phyloP scores from a whole-genome alignment of 768 basidiomycete species.

The Pleurotus eryngii region DNA sequence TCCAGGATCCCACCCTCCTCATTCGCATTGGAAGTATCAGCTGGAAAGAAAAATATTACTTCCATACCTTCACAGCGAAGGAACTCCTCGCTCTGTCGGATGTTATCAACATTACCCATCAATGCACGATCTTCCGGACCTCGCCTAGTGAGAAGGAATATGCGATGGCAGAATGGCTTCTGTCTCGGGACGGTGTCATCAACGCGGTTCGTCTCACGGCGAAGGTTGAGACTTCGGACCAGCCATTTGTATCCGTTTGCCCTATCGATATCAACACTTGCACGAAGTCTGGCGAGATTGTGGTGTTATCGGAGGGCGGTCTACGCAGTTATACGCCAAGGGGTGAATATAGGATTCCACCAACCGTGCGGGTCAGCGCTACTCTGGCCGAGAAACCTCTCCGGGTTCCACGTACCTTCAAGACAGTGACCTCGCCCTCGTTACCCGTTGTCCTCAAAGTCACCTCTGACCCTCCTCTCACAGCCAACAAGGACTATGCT shows the following conservation, averaged over 20 bases:
- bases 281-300: constrained; percentile 30
- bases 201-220: constrained; percentile 32
- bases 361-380: constrained; percentile 28
- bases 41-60: constrained; percentile 32
- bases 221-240: constrained; percentile 31
- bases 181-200: constrained; percentile 32
- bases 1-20: constrained; percentile 33
- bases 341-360: constrained; percentile 29
- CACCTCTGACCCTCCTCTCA: constrained; percentile 32
- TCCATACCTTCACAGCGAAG: constrained; percentile 34
- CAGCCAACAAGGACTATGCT: constrained; percentile 28
- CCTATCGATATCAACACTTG: constrained; percentile 34
- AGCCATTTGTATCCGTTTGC: constrained; percentile 32
- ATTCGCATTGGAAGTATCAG: constrained; percentile 33
- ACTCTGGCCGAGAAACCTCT: constrained; percentile 26
- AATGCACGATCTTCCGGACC: constrained; percentile 34
- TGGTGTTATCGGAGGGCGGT: constrained; percentile 33
- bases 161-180: constrained; percentile 38
- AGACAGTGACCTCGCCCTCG: constrained; percentile 26
- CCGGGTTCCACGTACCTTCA: constrained; percentile 33
- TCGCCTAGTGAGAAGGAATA: constrained; percentile 28
- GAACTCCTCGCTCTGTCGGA: constrained; percentile 31
- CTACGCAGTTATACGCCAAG: constrained; percentile 31
- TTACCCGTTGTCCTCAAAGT: constrained; percentile 31
- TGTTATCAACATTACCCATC: constrained; percentile 28